Evolutionary conservation across 1,139 yeast genomes (phyloP), one percentile per base, ranked within the genome.

Genomic region (Debaryomycetaceae sp.): DNA sequence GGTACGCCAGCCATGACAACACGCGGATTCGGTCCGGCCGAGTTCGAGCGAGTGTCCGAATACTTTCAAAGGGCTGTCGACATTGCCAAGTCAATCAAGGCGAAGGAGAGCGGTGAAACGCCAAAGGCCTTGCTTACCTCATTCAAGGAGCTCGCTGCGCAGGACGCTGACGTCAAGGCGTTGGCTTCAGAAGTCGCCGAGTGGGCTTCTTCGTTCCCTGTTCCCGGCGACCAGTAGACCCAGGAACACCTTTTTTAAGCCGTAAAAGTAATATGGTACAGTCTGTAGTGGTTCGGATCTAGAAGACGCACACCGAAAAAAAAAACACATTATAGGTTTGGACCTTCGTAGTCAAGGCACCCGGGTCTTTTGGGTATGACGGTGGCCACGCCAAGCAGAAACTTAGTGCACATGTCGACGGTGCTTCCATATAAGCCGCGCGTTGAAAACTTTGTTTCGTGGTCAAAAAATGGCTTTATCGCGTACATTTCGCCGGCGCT

Each of bases 1-100:
- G 97, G 97, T 44, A 83, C 97, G 26, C 97, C 97, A 34, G 96
- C 96, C 34, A 87, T 87, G 97, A 81, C 96, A 38, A 85, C 96
- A 30, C 79, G 97, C 67, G 96, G 96, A 18, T 79, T 87, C 47
- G 78, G 80, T 26, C 73, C 71, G 38, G 69, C 59, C 27, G 96
- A 87, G 47, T 87, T 87, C 46, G 74, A 65, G 39, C 68, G 73
- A 51, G 90, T 87, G 34, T 82, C 87, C 16, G 72, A 68, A 34
- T 85, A 73, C 63, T 78, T 87, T 52, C 79, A 80, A 50, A 62
- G 61, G 43, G 94, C 95, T 19, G 92, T 82, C 36, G 70, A 74
- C 16, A 61, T 79, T 37, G 68, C 87, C 13, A 53, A 67, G 33
- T 66, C 63, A 22, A 63, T 80, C 51, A 78, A 77, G 55, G 44